These are phyloP conservation scores for Mycena galericulata DNA, from an alignment of 768 basidiomycete genomes.

Conservation along the genomic window DNA sequence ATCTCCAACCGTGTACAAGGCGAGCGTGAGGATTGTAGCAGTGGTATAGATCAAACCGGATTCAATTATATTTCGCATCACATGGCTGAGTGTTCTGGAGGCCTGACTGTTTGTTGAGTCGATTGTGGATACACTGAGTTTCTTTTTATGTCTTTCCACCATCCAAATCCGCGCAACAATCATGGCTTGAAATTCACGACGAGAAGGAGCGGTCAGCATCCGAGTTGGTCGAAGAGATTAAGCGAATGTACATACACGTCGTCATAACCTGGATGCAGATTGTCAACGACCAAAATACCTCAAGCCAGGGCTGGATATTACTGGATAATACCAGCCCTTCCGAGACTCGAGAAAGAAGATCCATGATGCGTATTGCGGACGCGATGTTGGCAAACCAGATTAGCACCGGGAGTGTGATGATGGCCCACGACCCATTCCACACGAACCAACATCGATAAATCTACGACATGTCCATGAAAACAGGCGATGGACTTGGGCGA, in stretches of 20 bases:
- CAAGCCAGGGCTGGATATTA: neutral
- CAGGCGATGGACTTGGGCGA: neutral
- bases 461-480: neutral
- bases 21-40: neutral
- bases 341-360: neutral
- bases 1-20: neutral
- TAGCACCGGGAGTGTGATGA: neutral
- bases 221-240: neutral
- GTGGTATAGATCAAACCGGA: neutral
- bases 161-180: constrained; percentile 2
- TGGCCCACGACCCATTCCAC: neutral
- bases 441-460: constrained; percentile 9
- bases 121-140: neutral
- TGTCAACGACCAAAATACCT: neutral
- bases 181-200: neutral
- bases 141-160: no score
- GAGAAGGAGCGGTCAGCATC: neutral
- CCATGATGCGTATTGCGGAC: neutral
- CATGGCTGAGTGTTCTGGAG: no score
- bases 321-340: neutral
- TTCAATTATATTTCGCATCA: no score
- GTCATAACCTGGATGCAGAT: constrained; percentile 3
- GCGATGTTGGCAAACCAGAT: constrained; percentile 1
- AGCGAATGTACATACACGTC: neutral
- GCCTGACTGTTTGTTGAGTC: no score